Conservation (phyloP, 2,329 filamentous ascomycete genomes). For the Aspergillus transmontanensis region DNA sequence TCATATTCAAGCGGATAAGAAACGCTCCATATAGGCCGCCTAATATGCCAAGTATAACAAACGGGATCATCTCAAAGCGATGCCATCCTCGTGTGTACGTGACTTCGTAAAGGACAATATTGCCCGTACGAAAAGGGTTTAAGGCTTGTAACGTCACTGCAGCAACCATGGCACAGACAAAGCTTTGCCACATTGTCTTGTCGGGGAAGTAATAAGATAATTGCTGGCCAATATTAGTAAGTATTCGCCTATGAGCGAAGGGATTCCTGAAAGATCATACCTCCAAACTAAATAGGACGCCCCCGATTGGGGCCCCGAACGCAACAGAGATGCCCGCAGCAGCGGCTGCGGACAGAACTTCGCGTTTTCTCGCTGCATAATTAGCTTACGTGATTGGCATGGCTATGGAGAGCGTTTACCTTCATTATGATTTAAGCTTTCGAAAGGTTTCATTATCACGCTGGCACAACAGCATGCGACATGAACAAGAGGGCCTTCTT, state of each 20-base stretch:
- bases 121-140: conserved; percentile 92
- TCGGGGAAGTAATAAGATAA: conserved; percentile 97
- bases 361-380: conserved; percentile 77
- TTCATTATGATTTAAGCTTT: conserved; percentile 82
- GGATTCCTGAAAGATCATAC: conserved; percentile 44
- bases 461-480: conserved; percentile 97
- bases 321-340: conserved; percentile 92
- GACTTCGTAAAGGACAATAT: conserved; percentile 94
- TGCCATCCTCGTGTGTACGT: conserved; percentile 92
- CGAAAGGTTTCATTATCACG: conserved; percentile 86
- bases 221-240: conserved; percentile 56
- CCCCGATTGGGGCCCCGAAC: conserved; percentile 91
- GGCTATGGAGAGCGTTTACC: conserved; percentile 51
- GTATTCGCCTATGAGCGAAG: neutral
- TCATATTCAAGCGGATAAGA: conserved; percentile 94
- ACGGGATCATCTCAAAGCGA: conserved; percentile 89
- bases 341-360: conserved; percentile 88
- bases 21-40: conserved; percentile 93
- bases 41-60: conserved; percentile 79
- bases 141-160: conserved; percentile 89
- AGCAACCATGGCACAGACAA: conserved; percentile 98
- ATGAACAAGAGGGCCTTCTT: conserved; percentile 93
- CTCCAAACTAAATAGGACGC: conserved; percentile 94
- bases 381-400: conserved; percentile 12
- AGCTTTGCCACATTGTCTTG: conserved; percentile 99